These are phyloP conservation scores for Cephalotrichum gorgonifer DNA, from an alignment of 2,329 filamentous ascomycete genomes.

Conservation along the genomic window DNA sequence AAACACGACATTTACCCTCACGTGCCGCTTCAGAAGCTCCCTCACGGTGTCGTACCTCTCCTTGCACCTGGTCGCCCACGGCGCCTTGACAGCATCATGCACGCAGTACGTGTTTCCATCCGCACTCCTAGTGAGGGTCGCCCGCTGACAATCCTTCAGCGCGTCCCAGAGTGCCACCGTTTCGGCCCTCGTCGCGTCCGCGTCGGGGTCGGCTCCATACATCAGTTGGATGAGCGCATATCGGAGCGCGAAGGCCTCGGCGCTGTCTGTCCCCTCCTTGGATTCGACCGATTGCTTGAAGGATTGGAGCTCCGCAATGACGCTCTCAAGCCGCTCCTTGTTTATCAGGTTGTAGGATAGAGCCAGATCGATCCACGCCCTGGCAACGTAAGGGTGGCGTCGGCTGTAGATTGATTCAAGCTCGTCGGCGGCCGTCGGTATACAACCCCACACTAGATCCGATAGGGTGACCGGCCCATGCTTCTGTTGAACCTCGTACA, in stretches of 20 bases:
- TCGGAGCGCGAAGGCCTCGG: constrained; percentile 26
- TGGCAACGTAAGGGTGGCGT: constrained; percentile 30
- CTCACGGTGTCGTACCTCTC: constrained; percentile 27
- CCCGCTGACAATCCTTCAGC: constrained; percentile 21
- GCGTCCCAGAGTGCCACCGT: constrained; percentile 26
- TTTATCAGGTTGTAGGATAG: constrained; percentile 27
- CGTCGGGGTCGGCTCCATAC: constrained; percentile 21
- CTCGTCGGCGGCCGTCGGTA: constrained; percentile 30
- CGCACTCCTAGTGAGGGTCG: constrained; percentile 24
- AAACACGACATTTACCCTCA: constrained; percentile 24
- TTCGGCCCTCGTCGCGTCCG: constrained; percentile 22
- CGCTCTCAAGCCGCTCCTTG: constrained; percentile 23
- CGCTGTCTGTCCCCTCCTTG: constrained; percentile 18
- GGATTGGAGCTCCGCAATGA: constrained; percentile 25
- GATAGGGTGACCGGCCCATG: constrained; percentile 31
- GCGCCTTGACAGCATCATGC: constrained; percentile 32
- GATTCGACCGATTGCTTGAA: constrained; percentile 25
- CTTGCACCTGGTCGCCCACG: constrained; percentile 30
- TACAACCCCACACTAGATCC: constrained; percentile 29
- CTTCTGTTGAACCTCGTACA: constrained; percentile 34
- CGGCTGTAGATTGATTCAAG: constrained; percentile 32
- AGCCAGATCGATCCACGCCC: constrained; percentile 30
- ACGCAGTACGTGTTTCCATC: constrained; percentile 29
- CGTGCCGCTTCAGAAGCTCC: constrained; percentile 25
- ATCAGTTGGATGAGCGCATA: constrained; percentile 30